These are phyloP conservation scores for Globisporangium iwayamae DNA, from an alignment of 352 stramenopile genomes.

Conservation along the genomic window DNA sequence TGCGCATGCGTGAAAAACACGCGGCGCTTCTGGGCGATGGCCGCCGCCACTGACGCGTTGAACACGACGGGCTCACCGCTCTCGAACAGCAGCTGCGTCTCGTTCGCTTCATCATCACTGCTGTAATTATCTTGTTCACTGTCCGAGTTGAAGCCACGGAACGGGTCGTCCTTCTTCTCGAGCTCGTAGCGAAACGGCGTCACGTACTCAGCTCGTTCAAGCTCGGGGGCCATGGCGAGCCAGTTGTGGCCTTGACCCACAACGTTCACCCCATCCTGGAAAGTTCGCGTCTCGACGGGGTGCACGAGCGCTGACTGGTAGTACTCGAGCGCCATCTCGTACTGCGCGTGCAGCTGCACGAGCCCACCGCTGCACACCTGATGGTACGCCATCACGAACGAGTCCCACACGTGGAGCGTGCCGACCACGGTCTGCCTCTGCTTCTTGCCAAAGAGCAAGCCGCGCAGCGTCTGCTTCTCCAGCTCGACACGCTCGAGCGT, in stretches of 20 bases:
- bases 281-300: conserved; percentile 20
- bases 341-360: conserved; percentile 44
- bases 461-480: conserved; percentile 30
- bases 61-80: conserved; percentile 2
- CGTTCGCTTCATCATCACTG: not conserved
- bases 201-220: conserved; percentile 2
- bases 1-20: not conserved
- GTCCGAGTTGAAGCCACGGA: not conserved
- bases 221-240: conserved; percentile 23
- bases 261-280: conserved; percentile 28
- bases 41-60: not conserved
- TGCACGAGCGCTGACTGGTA: conserved; percentile 54
- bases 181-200: conserved; percentile 13
- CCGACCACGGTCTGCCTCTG: conserved; percentile 1
- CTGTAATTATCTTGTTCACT: not conserved
- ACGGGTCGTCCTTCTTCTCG: not conserved
- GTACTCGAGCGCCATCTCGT: conserved; percentile 50
- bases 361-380: conserved; percentile 34
- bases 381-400: conserved; percentile 41
- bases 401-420: conserved; percentile 16
- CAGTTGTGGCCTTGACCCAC: conserved; percentile 49
- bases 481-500: conserved; percentile 38
- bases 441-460: conserved; percentile 18
- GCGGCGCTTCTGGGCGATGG: not conserved
- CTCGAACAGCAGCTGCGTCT: conserved; percentile 12